These are phyloP conservation scores for Nemania sp. DNA, from an alignment of 2,329 filamentous ascomycete species.

Conservation along the genomic window DNA sequence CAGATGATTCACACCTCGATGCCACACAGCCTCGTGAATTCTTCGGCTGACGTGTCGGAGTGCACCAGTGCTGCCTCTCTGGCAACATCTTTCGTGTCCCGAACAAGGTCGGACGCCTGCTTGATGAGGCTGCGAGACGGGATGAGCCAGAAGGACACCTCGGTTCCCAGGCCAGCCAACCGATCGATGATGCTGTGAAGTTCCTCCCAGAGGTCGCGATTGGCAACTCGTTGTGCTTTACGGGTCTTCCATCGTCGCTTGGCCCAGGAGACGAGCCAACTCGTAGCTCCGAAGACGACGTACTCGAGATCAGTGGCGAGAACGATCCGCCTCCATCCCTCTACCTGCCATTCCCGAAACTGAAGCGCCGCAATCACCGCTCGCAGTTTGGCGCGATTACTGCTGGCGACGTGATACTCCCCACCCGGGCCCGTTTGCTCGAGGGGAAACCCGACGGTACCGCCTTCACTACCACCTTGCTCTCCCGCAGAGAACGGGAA, in stretches of 20 bases:
- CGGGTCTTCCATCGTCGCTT: constrained; percentile 44
- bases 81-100: constrained; percentile 32
- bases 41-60: constrained; percentile 20
- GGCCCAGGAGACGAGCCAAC: constrained; percentile 48
- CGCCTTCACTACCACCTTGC: constrained; percentile 22
- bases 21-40: constrained; percentile 36
- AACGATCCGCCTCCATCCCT: constrained; percentile 49
- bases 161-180: constrained; percentile 32
- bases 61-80: constrained; percentile 28
- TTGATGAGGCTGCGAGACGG: constrained; percentile 19
- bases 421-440: constrained; percentile 45
- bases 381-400: constrained; percentile 53
- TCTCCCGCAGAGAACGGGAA: constrained; percentile 22
- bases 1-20: constrained; percentile 28
- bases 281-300: constrained; percentile 47
- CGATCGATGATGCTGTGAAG: constrained; percentile 38
- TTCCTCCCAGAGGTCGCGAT: constrained; percentile 51
- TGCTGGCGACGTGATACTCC: constrained; percentile 41
- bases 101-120: constrained; percentile 28
- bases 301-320: constrained; percentile 55
- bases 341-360: constrained; percentile 46
- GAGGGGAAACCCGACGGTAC: constrained; percentile 41
- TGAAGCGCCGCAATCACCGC: constrained; percentile 48
- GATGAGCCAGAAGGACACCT: constrained; percentile 39
- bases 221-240: constrained; percentile 37